Evolutionary conservation across 805 yeast species (phyloP), one percentile per base, ranked within the genome.

Genomic region (Kodamaea kaohsiungensis): DNA sequence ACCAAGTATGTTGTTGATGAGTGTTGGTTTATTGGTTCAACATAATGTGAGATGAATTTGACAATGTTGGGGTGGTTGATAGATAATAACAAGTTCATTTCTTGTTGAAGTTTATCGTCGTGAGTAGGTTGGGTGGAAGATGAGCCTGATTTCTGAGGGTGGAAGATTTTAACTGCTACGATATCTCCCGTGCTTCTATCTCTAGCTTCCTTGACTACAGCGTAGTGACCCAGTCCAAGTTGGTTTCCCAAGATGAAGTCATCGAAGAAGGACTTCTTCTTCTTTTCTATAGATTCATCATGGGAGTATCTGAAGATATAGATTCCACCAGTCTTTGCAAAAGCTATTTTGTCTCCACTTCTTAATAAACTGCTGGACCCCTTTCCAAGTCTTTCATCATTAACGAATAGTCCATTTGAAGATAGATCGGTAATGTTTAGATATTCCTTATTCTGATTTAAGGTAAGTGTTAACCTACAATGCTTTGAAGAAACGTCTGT

Each of bases 201-300:
- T 7, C 75, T 73, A 2, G 90, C 90, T 59, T 86, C 89, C 63
- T 84, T 86, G 2, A 88, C 95, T n/a, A 84, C 83, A 0, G 95
- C 93, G 62, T 88, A 88, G 68, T 88, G 93, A 0, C 95, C 95
- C 3, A 87, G 71, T 0, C 95, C 95, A 18, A 88, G 68, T 58
- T 85, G 82, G 53, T 74, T 76, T 0, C 89, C 89, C 16, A 82
- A 55, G 6, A 80, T 72, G 60, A 81, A 82, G 53, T 80, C 79
- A 61, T 86, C 88, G 56, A 79, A 82, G 52, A 88, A 83, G 1
- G 87, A 66, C 56, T 46, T 56, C 56, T 52, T 60, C 58, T 48
- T 52, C 60, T 53, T 61, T 49, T 39, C 57, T 7, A 35, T 49
- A 56, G 66, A 49, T 58, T 60, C 53, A 65, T 71, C 74, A 48